Evolutionary conservation across 1,284 basidiomycete genomes (phyloP).

Genomic region (Boletus smithii): DNA sequence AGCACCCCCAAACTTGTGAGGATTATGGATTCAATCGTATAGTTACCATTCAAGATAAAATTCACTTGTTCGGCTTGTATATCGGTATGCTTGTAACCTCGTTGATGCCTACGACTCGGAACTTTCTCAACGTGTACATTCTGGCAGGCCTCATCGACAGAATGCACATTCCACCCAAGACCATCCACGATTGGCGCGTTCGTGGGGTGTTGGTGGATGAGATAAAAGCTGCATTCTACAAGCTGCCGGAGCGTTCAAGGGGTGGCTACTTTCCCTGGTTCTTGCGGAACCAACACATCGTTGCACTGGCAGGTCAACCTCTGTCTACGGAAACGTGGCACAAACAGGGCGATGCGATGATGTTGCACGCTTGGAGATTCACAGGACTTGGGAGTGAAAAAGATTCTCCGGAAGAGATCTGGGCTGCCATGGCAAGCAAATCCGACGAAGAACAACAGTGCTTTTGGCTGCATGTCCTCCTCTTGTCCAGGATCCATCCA

Average conservation of each 20-base stretch:
- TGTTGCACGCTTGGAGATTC: neutral
- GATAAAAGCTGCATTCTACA: neutral
- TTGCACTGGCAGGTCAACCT: constrained; percentile 1
- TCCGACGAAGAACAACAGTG: neutral
- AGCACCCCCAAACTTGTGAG: constrained; percentile 1
- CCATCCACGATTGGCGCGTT: constrained; percentile 6
- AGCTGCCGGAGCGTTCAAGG: neutral
- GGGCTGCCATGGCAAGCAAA: neutral
- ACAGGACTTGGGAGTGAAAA: neutral
- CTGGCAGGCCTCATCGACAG: neutral
- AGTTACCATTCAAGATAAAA: neutral
- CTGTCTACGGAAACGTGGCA: neutral
- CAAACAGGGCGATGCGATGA: neutral
- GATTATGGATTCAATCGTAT: constrained; percentile 5
- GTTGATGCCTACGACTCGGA: no score
- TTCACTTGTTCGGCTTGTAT: neutral
- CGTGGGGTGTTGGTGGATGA: constrained; percentile 4
- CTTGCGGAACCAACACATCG: constrained; percentile 3
- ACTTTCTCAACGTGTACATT: neutral
- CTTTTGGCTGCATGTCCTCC: neutral
- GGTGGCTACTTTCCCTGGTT: constrained; percentile 3
- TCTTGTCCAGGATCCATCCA: neutral
- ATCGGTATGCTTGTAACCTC: neutral
- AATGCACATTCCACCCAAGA: constrained; percentile 4
- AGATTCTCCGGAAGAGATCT: neutral